These are phyloP conservation scores for Trypanosoma boissoni DNA, from an alignment of 208 protist species.

Conservation along the genomic window DNA sequence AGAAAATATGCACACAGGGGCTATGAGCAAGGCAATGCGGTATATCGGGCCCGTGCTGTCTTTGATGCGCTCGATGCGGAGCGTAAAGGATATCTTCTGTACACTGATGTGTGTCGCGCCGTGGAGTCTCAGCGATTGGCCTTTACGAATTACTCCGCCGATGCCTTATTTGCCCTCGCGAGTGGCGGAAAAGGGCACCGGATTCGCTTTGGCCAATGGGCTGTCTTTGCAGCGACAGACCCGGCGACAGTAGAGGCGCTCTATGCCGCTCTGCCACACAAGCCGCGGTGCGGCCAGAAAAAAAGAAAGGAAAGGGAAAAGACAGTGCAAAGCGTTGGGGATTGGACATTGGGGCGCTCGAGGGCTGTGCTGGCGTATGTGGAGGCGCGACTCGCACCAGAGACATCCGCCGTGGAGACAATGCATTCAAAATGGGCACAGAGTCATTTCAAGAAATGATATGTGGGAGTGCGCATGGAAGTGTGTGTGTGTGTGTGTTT, in stretches of 20 bases:
- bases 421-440: too few relatives aligned
- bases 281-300: neutral
- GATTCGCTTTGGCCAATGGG: too few relatives aligned
- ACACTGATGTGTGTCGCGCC: slow-evolving; percentile 9
- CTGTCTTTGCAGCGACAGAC: slow-evolving; percentile 45
- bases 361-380: slow-evolving; percentile 9
- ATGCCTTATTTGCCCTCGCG: too few relatives aligned
- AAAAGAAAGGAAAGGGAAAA: too few relatives aligned
- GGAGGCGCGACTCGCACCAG: slow-evolving; percentile 10
- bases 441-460: too few relatives aligned
- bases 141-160: slow-evolving; percentile 17
- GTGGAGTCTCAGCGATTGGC: slow-evolving; percentile 5
- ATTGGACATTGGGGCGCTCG: slow-evolving; percentile 1
- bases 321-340: too few relatives aligned
- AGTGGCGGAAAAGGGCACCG: too few relatives aligned
- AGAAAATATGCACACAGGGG: too few relatives aligned
- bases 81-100: slow-evolving; percentile 34
- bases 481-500: neutral
- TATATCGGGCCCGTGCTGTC: slow-evolving; percentile 9
- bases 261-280: slow-evolving; percentile 20
- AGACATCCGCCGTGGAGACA: neutral
- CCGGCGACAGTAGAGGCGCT: slow-evolving; percentile 39
- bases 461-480: too few relatives aligned
- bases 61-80: slow-evolving; percentile 23
- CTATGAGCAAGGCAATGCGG: too few relatives aligned